phyloP scores from a whole-genome alignment of 108 stramenopile species.

The Seminavis robusta region DNA sequence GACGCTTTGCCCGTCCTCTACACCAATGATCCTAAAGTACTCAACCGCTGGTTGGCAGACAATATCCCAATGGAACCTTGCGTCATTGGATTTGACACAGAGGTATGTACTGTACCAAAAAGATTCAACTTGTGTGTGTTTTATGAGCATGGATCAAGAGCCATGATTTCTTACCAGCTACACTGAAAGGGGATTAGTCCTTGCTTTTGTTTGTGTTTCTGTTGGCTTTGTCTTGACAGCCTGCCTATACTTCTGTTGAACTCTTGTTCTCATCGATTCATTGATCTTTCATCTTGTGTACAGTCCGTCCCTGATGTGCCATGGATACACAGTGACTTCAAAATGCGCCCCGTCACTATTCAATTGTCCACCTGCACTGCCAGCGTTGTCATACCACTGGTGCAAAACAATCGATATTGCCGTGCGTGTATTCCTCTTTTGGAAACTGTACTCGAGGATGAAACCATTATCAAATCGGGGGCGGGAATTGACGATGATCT shows the following conservation, averaged over 20 bases:
- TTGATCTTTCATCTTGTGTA: neutral
- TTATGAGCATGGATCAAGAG: neutral
- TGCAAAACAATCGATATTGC: conserved; percentile 18
- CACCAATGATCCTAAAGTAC: conserved; percentile 40
- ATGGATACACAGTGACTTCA: conserved; percentile 13
- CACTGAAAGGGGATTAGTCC: conserved; percentile 39
- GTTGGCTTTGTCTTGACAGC: neutral
- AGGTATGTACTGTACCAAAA: no score
- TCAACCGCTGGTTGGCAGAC: conserved; percentile 52
- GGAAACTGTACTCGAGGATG: conserved; percentile 36
- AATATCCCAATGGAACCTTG: conserved; percentile 16
- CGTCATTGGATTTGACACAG: conserved; percentile 25
- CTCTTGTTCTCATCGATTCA: neutral
- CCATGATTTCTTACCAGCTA: conserved; percentile 19
- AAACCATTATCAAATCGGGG: conserved; percentile 53
- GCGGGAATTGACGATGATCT: conserved; percentile 64
- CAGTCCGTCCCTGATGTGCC: conserved; percentile 24
- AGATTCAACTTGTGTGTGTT: no score
- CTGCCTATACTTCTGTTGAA: conserved; percentile 4
- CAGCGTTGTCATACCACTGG: conserved; percentile 60
- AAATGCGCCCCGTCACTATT: conserved; percentile 54
- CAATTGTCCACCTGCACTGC: conserved; percentile 58
- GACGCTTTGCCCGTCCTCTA: conserved; percentile 53
- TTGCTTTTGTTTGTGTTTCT: no score
- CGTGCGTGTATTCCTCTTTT: conserved; percentile 31